phyloP scores from a whole-genome alignment of 805 yeast species.

The Kluyveromyces lactis region DNA sequence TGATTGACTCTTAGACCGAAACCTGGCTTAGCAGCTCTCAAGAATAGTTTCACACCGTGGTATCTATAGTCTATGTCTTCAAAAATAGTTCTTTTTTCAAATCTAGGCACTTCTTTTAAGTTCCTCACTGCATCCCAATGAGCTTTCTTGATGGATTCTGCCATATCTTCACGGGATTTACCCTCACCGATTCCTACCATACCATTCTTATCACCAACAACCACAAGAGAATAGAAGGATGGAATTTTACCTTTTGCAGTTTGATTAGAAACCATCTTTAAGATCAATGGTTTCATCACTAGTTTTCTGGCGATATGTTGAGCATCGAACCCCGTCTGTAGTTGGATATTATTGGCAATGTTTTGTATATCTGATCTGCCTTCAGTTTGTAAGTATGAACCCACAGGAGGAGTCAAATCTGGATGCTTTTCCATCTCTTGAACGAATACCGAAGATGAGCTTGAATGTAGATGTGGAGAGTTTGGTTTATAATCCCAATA shows the following conservation, averaged over 20 bases:
- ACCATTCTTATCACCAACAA: conserved; percentile 90
- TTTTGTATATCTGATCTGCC: conserved; percentile 12
- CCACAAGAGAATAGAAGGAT: conserved; percentile 72
- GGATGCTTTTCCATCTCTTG: conserved; percentile 41
- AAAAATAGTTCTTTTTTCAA: conserved; percentile 83
- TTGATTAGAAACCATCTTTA: conserved; percentile 82
- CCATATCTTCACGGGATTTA: conserved; percentile 68
- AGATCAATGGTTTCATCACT: conserved; percentile 55
- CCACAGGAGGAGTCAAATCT: conserved; percentile 33
- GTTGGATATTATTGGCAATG: conserved; percentile 46
- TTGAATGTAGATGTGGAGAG: conserved; percentile 19
- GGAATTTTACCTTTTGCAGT: conserved; percentile 88
- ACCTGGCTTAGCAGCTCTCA: conserved; percentile 88
- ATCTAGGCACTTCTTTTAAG: conserved; percentile 70
- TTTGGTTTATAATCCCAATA: conserved; percentile 55
- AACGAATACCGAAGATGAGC: conserved; percentile 14
- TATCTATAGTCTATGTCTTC: conserved; percentile 76
- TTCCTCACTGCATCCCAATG: conserved; percentile 92
- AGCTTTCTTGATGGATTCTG: conserved; percentile 72
- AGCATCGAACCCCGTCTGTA: conserved; percentile 59
- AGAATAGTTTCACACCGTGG: conserved; percentile 76
- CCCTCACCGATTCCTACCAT: conserved; percentile 95
- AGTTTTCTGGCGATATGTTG: conserved; percentile 48
- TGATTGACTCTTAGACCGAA: conserved; percentile 90
- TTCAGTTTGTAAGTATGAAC: conserved; percentile 7